Evolutionary conservation across 1,139 yeast species (phyloP).

Genomic region (Martiniozyma asiatica): DNA sequence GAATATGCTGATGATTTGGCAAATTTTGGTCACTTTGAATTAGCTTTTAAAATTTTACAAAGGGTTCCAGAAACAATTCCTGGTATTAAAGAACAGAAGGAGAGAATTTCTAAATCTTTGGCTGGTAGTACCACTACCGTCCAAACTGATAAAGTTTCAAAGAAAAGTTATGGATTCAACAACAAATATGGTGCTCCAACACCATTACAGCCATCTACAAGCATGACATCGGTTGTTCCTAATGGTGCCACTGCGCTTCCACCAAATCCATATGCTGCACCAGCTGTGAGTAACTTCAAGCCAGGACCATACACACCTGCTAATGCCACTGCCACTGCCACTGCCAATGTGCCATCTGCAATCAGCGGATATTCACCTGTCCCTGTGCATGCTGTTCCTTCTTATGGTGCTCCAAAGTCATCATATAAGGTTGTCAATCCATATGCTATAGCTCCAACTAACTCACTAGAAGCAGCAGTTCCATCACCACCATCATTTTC

Average conservation of each 20-base stretch:
- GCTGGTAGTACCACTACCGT: conserved; percentile 15
- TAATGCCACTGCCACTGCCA: neutral
- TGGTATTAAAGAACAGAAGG: conserved; percentile 56
- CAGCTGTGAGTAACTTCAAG: conserved; percentile 3
- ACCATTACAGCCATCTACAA: neutral
- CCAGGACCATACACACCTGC: neutral
- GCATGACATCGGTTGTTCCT: conserved; percentile 7
- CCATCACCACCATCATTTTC: conserved; percentile 8
- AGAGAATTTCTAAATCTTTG: conserved; percentile 61
- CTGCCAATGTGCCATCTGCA: conserved; percentile 4
- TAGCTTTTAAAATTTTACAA: conserved; percentile 62
- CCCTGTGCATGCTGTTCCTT: too few species aligned
- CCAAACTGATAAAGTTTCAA: conserved; percentile 17
- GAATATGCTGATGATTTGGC: conserved; percentile 79
- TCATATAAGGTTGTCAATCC: too few species aligned
- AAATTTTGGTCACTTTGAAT: conserved; percentile 70
- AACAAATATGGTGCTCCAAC: conserved; percentile 3
- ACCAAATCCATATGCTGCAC: conserved; percentile 7
- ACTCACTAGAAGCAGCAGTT: conserved; percentile 21
- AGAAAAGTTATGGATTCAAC: neutral
- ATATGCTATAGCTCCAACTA: conserved; percentile 21
- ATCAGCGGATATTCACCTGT: too few species aligned
- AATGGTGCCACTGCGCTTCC: neutral
- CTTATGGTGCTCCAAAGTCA: conserved; percentile 9
- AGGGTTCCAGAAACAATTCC: conserved; percentile 57